Base-by-base conservation (phyloP, 2,329 filamentous ascomycete genomes). In the Aspergillus ustus region DNA sequence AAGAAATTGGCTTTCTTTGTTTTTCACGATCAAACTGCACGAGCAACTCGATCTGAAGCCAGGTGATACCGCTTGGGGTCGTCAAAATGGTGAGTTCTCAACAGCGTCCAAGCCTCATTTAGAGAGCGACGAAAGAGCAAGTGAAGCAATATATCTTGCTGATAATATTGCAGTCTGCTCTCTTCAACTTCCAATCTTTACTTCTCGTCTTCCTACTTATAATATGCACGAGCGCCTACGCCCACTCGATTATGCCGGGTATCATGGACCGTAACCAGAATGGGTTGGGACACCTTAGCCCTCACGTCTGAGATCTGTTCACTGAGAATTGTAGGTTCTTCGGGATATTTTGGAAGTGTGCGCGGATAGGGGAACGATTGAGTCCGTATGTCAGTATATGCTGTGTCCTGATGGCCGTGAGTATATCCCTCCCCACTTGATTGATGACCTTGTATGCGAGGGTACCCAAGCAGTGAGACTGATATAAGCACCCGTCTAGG, bases 171-270 rank as follows among this genome's bases (percentile, higher is more conserved):
- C 73, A 97, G 95, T 91, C 95, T 62, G 95, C 95, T 59, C 90
- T 99, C 73, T 97, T 99, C 89, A 98, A 98, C 82, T 98, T 99
- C 83, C 93, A 97, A 80, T 96, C 93, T 62, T 90, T 98, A 70
- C 87, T 99, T 70, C 87, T 98, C 71, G 94, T 97, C 69, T 88
- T 99, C 72, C 88, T 99, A 55, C 90, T 99, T 69, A 88, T 96
- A 70, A 96, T 98, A 75, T 99, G 95, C 85, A 97, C 95, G 60
- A 93, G 91, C 78, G 89, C 95, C 65, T 98, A 99, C 80, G 86
- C 93, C 60, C 95, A 98, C 82, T 90, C 91, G 71, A 88, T 96
- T 66, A 91, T 95, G 73, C 94, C 95, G 0, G 86, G 89, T 4
- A 90, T 96, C 70, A 91, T 99, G 81, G 94, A 98, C 79, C 86